These are phyloP conservation scores for Buddleja alternifolia DNA, from an alignment of 257 asterid species.

Conservation along the genomic window DNA sequence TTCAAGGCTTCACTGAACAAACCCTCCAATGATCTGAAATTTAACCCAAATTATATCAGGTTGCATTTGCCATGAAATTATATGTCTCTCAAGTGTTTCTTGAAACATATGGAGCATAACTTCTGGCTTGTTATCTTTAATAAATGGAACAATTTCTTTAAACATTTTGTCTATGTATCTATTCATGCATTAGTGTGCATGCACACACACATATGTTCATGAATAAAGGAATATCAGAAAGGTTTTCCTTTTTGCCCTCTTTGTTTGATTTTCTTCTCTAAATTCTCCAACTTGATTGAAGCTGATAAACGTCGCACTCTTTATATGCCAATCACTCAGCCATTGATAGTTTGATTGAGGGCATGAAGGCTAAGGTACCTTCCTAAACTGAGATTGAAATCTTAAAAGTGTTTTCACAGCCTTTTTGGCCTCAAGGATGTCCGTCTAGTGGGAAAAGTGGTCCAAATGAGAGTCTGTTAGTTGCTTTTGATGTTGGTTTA, in stretches of 20 bases:
- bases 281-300: slow-evolving; percentile 18
- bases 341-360: neutral
- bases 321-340: neutral
- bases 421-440: neutral
- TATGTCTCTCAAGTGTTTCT: neutral
- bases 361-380: neutral
- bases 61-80: slow-evolving; percentile 5
- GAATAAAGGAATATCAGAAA: neutral
- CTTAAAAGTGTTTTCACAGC: neutral
- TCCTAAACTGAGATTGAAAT: neutral
- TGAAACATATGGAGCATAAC: neutral
- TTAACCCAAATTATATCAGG: neutral
- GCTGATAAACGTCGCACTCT: neutral
- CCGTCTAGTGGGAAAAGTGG: slow-evolving; percentile 15
- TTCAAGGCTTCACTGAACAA: neutral
- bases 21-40: neutral
- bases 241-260: neutral
- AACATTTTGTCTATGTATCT: slow-evolving; percentile 2
- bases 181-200: neutral
- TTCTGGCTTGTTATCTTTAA: neutral
- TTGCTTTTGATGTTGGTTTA: too few relatives aligned
- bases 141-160: slow-evolving; percentile 7
- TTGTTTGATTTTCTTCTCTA: slow-evolving; percentile 1
- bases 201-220: neutral
- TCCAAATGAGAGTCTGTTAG: neutral